These are phyloP conservation scores for Nicotiana tomentosiformis DNA, from an alignment of 257 asterid species.

Conservation along the genomic window DNA sequence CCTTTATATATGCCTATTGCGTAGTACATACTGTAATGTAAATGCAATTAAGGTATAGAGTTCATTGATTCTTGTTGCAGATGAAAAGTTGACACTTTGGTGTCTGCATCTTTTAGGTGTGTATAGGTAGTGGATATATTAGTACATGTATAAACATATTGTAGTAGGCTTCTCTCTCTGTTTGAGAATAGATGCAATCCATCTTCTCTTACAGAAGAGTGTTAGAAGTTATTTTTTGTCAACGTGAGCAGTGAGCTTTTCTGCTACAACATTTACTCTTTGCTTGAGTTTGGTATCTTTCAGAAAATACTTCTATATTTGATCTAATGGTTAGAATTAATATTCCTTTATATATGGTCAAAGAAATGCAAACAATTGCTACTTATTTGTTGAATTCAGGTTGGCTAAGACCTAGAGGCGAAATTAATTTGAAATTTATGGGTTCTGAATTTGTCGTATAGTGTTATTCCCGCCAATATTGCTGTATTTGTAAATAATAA, in stretches of 20 bases:
- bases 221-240: not conserved
- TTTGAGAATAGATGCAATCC: slow-evolving; percentile 2
- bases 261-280: not conserved
- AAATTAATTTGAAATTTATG: too few species aligned
- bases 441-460: too few species aligned
- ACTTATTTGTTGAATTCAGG: not conserved
- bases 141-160: not conserved
- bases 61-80: not conserved
- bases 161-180: slow-evolving; percentile 9
- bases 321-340: not conserved
- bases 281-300: not conserved
- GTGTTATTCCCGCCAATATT: too few species aligned
- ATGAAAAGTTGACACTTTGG: not conserved
- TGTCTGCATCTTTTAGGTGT: not conserved
- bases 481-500: too few species aligned
- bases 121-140: not conserved
- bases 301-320: not conserved
- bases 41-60: not conserved
- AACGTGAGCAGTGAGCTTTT: not conserved
- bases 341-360: not conserved
- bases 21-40: not conserved
- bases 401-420: too few species aligned
- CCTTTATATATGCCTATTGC: not conserved
- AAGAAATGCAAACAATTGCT: not conserved
- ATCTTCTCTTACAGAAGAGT: not conserved